phyloP scores from a whole-genome alignment of 352 stramenopile genomes.

The Saprolegnia diclina region DNA sequence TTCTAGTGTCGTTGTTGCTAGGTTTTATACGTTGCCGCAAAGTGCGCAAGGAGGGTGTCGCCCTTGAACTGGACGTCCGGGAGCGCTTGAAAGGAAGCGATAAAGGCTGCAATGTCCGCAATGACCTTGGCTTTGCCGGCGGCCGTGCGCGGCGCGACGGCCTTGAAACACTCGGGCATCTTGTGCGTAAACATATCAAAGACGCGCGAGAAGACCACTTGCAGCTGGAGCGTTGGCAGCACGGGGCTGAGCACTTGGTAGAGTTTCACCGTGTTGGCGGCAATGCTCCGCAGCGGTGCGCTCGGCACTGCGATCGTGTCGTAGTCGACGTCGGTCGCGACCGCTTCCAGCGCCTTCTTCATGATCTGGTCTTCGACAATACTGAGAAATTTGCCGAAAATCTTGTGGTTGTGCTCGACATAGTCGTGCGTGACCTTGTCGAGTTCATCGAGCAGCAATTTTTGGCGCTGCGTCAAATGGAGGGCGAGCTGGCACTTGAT shows the following conservation, averaged over 20 bases:
- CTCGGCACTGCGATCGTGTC: conserved; percentile 55
- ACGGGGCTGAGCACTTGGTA: conserved; percentile 91
- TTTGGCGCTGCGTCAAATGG: conserved; percentile 92
- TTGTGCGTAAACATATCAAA: conserved; percentile 87
- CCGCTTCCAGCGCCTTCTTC: conserved; percentile 83
- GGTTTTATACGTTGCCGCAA: not conserved
- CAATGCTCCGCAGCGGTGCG: conserved; percentile 90
- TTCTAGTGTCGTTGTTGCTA: conserved; percentile 16
- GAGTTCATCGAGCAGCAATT: conserved; percentile 93
- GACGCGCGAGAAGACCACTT: conserved; percentile 91
- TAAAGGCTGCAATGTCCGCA: conserved; percentile 66
- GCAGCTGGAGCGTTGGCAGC: conserved; percentile 91
- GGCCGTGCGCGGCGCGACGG: conserved; percentile 64
- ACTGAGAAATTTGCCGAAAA: conserved; percentile 96
- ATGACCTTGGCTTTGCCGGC: conserved; percentile 68
- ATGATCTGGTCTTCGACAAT: conserved; percentile 97
- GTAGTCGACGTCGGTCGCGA: conserved; percentile 70
- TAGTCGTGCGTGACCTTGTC: conserved; percentile 95
- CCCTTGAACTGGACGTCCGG: conserved; percentile 63
- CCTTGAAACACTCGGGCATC: conserved; percentile 84
- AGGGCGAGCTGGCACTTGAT: conserved; percentile 93
- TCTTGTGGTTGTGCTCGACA: conserved; percentile 95
- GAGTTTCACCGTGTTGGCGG: conserved; percentile 92
- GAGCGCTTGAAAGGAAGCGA: conserved; percentile 68
- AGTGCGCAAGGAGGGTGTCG: conserved; percentile 32